A percentile compares a stretch with the other conserved stretches of the same genome.
Conservation (phyloP, 352 stramenopile species). For the Phytopythium sindhum region DNA sequence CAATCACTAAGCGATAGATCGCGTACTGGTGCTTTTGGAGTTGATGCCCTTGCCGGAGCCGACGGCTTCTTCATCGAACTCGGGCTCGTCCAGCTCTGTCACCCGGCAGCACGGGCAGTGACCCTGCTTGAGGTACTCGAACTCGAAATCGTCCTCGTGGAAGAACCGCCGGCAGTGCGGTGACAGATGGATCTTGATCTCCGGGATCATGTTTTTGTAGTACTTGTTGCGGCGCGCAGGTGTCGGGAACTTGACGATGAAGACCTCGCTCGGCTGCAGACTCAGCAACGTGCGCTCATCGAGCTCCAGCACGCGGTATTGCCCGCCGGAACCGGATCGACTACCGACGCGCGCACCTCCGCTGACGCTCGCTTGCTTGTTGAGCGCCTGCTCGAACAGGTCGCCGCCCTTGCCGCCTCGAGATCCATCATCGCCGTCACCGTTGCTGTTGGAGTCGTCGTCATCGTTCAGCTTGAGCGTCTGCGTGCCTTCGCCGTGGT, state of each 20-base stretch:
- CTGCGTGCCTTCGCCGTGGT: constrained; percentile 62
- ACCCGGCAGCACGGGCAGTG: constrained; percentile 89
- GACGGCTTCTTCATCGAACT: constrained; percentile 16
- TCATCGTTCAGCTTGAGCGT: constrained; percentile 79
- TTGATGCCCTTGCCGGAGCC: not conserved
- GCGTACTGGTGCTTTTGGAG: not conserved
- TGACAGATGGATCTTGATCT: constrained; percentile 91
- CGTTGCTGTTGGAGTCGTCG: constrained; percentile 37
- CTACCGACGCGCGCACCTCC: constrained; percentile 27
- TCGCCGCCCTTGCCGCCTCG: constrained; percentile 23
- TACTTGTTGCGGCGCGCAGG: constrained; percentile 54
- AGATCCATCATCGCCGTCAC: constrained; percentile 32
- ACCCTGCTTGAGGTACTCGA: constrained; percentile 86
- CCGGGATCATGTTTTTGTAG: constrained; percentile 93
- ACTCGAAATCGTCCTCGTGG: constrained; percentile 95
- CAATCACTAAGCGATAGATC: not conserved
- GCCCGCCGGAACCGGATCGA: constrained; percentile 30
- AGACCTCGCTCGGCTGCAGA: constrained; percentile 82
- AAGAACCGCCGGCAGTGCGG: constrained; percentile 92
- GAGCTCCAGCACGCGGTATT: constrained; percentile 77
- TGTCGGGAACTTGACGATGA: constrained; percentile 79
- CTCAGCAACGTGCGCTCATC: constrained; percentile 68
- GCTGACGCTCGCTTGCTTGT: constrained; percentile 61
- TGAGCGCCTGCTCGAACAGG: constrained; percentile 84
- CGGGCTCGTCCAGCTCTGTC: constrained; percentile 32